Evolutionary conservation across 306 rosid genomes (phyloP), one percentile per base, ranked within the genome.

Genomic region (Purshia tridentata): DNA sequence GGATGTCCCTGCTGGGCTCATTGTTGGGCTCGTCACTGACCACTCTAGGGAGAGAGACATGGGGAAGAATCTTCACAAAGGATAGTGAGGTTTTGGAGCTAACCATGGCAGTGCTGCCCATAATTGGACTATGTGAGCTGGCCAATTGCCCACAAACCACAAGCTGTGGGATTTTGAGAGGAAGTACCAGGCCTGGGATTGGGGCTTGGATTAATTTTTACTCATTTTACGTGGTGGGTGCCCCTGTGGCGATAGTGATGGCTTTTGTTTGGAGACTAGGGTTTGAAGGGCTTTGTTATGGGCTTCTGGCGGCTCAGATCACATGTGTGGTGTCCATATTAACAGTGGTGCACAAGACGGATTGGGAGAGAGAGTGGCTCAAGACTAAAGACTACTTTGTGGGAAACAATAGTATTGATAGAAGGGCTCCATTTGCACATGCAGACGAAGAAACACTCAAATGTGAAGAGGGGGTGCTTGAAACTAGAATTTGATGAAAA

Each of bases 91-190:
- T 80, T 40, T 61, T 75, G 62, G 70, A 80, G 77, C 74, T 80
- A 4, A 65, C 70, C 8, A 44, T 71, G 73, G 20, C 57, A 9
- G 70, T 80, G 9, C 19, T 80, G n/a, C 84, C 84, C 5, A 65
- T 80, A 40, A 70, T 80, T 16, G 84, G 84, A 5, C 40, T 70
- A 23, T 80, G 84, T 14, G 84, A 80, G 65, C 67, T 80, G 2
- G 80, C 84, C 0, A 80, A 80, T 15, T 75, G 84, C 65, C 84
- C 84, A 37, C 84, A 80, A 65, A 80, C 84, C 4, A 71, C 81
- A 35, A 65, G 84, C 47, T 80, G 84, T 37, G 84, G 84, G 53
- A 72, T 80, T 49, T 55, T 80, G 47, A 72, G 84, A 29, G 84
- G 80, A 6, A 75, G 73, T 41, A 81, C 84, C 4, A 65, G 84